These are phyloP conservation scores for Podospora sp. DNA, from an alignment of 495 filamentous ascomycete species.

Conservation along the genomic window DNA sequence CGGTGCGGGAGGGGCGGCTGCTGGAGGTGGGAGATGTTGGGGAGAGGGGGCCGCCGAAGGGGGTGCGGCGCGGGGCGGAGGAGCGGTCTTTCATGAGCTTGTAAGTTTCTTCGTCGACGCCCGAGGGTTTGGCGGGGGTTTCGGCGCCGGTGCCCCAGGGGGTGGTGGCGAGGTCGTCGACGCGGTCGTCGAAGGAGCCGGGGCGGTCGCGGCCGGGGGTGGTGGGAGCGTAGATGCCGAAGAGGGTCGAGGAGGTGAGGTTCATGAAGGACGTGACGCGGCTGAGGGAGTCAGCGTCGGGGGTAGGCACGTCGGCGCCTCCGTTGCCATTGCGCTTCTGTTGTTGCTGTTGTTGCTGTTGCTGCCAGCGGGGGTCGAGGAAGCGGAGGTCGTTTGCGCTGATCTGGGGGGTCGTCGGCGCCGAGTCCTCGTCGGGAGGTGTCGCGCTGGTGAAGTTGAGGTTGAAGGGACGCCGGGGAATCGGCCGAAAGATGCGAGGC, in stretches of 20 bases:
- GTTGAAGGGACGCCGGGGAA: constrained; percentile 76
- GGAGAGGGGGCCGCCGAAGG: background rate
- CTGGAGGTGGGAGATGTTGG: background rate
- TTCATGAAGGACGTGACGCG: constrained; percentile 80
- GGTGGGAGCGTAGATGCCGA: constrained; percentile 80
- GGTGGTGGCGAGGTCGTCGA: constrained; percentile 39
- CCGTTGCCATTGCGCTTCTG: background rate
- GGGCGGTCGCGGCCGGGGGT: constrained; percentile 9
- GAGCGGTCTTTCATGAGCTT: constrained; percentile 32
- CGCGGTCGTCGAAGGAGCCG: background rate
- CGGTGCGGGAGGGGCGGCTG: constrained; percentile 3
- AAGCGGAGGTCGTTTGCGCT: constrained; percentile 41
- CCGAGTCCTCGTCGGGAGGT: constrained; percentile 54
- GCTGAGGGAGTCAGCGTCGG: constrained; percentile 43
- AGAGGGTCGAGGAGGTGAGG: constrained; percentile 84
- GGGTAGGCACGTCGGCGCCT: too few species aligned
- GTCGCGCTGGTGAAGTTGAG: constrained; percentile 56
- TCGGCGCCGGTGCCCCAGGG: constrained; percentile 75
- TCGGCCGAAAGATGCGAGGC: constrained; percentile 48
- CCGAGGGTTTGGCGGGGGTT: constrained; percentile 54
- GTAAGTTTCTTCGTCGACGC: constrained; percentile 48
- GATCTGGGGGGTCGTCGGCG: constrained; percentile 30
- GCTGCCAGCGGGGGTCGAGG: constrained; percentile 37
- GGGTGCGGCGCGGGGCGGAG: background rate
- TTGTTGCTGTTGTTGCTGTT: constrained; percentile 25